Conservation (phyloP, 768 basidiomycete genomes). For the Boletellus ananiceps region DNA sequence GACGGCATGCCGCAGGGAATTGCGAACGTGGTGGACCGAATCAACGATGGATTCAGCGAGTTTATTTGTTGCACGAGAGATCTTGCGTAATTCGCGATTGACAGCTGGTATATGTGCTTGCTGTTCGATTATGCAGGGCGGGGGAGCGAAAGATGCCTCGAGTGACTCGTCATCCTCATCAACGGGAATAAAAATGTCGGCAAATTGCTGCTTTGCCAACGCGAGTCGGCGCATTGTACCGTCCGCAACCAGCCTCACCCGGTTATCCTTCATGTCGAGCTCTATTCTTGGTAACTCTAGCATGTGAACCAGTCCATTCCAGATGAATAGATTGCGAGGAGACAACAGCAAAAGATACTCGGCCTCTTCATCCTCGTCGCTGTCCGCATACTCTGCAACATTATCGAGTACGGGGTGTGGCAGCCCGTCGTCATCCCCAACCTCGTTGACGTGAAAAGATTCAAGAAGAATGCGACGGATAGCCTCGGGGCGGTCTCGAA, state of each 20-base stretch:
- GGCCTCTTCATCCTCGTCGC: conserved; percentile 53
- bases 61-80: conserved; percentile 82
- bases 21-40: conserved; percentile 83
- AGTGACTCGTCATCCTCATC: conserved; percentile 59
- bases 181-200: conserved; percentile 53
- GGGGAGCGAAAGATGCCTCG: conserved; percentile 38
- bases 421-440: conserved; percentile 45
- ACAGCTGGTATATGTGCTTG: conserved; percentile 90
- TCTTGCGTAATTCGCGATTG: conserved; percentile 86
- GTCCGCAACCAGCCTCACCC: conserved; percentile 90
- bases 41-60: conserved; percentile 91
- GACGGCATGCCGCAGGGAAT: conserved; percentile 51
- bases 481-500: conserved; percentile 70
- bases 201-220: conserved; percentile 73
- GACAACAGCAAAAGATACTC: conserved; percentile 85
- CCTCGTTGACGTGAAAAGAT: conserved; percentile 76
- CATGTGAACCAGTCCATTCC: conserved; percentile 86
- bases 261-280: conserved; percentile 78
- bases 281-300: conserved; percentile 71
- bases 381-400: conserved; percentile 37
- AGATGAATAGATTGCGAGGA: conserved; percentile 80
- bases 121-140: conserved; percentile 62
- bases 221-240: conserved; percentile 75
- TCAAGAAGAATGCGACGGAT: conserved; percentile 79
- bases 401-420: conserved; percentile 39